Evolutionary conservation across 2,329 filamentous ascomycete genomes (phyloP).

Genomic region (Chrysosphaeria jannelii): DNA sequence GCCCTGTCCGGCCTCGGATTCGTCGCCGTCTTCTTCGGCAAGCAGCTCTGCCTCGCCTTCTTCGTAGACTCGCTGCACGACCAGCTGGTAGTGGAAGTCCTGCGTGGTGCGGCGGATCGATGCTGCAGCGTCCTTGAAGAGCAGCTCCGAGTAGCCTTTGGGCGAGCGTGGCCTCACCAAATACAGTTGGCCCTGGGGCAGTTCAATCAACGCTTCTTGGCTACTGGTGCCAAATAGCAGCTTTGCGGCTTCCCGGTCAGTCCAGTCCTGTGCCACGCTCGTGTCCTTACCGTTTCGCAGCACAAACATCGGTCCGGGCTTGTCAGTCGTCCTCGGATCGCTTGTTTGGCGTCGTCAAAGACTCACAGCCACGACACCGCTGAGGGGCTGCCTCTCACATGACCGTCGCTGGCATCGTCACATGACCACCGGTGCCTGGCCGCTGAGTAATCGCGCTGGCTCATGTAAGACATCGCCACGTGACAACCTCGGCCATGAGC

Average conservation of each 20-base stretch:
- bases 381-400: too few species aligned
- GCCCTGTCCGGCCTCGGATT: slow-evolving; percentile 39
- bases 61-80: slow-evolving; percentile 86
- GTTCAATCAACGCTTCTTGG: slow-evolving; percentile 81
- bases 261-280: background rate
- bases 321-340: slow-evolving; percentile 1
- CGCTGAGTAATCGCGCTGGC: too few species aligned
- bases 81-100: slow-evolving; percentile 91
- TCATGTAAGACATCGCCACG: too few species aligned
- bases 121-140: slow-evolving; percentile 89
- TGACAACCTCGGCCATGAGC: too few species aligned
- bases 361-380: too few species aligned
- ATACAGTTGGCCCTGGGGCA: slow-evolving; percentile 88
- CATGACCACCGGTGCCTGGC: too few species aligned
- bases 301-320: slow-evolving; percentile 11
- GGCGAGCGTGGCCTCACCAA: slow-evolving; percentile 83
- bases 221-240: slow-evolving; percentile 65
- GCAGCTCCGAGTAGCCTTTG: slow-evolving; percentile 94
- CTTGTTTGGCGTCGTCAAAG: too few species aligned
- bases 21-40: slow-evolving; percentile 67
- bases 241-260: slow-evolving; percentile 38
- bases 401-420: too few species aligned
- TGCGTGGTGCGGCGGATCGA: slow-evolving; percentile 79
- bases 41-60: slow-evolving; percentile 85
- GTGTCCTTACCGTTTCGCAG: slow-evolving; percentile 12